Conservation (phyloP, 202 grass and related monocot species). For the Saccharum hybrid region DNA sequence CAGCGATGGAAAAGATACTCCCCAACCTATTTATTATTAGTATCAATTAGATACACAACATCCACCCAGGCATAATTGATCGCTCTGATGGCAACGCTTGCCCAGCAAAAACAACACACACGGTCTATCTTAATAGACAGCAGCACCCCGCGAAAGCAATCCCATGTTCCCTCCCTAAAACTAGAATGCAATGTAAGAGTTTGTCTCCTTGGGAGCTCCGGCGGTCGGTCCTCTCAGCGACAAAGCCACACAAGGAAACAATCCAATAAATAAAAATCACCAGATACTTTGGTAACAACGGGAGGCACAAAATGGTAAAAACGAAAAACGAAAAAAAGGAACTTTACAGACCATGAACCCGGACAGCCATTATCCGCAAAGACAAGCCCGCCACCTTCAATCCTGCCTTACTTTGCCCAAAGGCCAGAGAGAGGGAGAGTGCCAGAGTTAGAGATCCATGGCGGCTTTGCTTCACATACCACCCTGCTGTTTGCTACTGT, state of each 20-base stretch:
- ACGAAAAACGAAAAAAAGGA: constrained; percentile 17
- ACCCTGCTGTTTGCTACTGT: constrained; percentile 57
- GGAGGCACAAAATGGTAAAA: constrained; percentile 12
- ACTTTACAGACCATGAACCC: constrained; percentile 91
- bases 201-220: neutral
- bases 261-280: constrained; percentile 78
- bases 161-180: no score
- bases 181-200: neutral
- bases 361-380: constrained; percentile 60
- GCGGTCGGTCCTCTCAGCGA: neutral
- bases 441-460: constrained; percentile 1
- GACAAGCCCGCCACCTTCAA: constrained; percentile 46
- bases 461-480: constrained; percentile 57
- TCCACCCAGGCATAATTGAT: neutral
- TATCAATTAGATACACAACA: no score
- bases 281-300: constrained; percentile 46
- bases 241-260: no score
- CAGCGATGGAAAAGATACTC: no score
- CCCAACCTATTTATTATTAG: no score
- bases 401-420: constrained; percentile 59
- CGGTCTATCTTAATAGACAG: no score
- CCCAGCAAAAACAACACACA: neutral
- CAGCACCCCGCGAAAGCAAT: no score
- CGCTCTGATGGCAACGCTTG: neutral
- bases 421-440: neutral